Evolutionary conservation across 192 early-diverging fungal species (phyloP).

Genomic region (Jimgerdemannia flammicorona): DNA sequence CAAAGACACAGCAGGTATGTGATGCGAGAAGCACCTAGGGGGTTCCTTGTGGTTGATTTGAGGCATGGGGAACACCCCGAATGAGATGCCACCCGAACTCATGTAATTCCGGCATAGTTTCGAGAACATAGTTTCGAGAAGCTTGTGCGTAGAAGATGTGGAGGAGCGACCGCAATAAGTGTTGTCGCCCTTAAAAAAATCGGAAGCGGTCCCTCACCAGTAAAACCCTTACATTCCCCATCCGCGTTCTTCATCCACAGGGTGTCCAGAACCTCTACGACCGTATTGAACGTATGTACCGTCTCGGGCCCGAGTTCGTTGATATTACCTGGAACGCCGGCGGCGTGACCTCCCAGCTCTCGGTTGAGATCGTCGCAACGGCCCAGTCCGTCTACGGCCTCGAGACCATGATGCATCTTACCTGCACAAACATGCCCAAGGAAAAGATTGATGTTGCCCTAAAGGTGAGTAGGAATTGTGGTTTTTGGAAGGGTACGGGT

Average conservation of each 20-base stretch:
- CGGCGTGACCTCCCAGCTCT: slow-evolving; percentile 82
- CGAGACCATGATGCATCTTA: slow-evolving; percentile 97
- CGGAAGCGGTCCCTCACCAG: too few species aligned
- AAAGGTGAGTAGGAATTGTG: slow-evolving; percentile 33
- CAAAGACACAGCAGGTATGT: slow-evolving; percentile 70
- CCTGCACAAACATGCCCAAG: slow-evolving; percentile 95
- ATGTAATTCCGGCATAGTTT: background rate
- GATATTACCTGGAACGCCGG: slow-evolving; percentile 93
- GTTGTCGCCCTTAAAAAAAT: too few species aligned
- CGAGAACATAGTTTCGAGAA: too few species aligned
- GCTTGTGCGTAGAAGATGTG: too few species aligned
- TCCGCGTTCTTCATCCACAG: slow-evolving; percentile 8
- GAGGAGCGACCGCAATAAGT: too few species aligned
- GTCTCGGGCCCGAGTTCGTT: slow-evolving; percentile 81
- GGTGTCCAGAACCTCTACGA: slow-evolving; percentile 96
- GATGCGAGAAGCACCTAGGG: background rate
- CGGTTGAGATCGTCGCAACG: slow-evolving; percentile 83
- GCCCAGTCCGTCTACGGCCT: slow-evolving; percentile 92
- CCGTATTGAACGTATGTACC: slow-evolving; percentile 96
- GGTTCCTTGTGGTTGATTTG: too few species aligned
- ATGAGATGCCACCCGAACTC: background rate
- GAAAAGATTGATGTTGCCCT: slow-evolving; percentile 86
- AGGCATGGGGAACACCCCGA: background rate
- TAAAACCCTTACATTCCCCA: background rate
- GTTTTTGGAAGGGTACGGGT: background rate